Percentiles rank a stretch among this genome's conserved stretches.
These are phyloP conservation scores for Pythium grandisporangium DNA, from an alignment of 352 stramenopile genomes.

Conservation along the genomic window DNA sequence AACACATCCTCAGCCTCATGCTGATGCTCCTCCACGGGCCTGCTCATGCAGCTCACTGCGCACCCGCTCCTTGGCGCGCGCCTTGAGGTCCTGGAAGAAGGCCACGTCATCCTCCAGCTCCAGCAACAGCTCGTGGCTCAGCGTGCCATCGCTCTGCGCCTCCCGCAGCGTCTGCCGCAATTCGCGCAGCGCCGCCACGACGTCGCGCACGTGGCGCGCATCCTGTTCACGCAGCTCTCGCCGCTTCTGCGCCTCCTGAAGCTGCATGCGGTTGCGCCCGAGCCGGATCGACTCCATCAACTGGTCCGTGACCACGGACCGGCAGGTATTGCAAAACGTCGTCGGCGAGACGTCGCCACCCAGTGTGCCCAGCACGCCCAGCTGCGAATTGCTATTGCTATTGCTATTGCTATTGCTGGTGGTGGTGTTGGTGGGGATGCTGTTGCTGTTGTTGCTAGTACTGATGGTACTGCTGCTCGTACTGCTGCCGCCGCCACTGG, in stretches of 20 bases:
- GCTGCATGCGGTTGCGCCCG: constrained; percentile 57
- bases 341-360: too few relatives aligned
- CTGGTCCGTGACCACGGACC: constrained; percentile 57
- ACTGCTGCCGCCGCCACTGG: too few relatives aligned
- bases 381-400: too few relatives aligned
- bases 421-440: too few relatives aligned
- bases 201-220: constrained; percentile 52
- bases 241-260: constrained; percentile 37
- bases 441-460: too few relatives aligned
- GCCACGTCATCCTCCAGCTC: constrained; percentile 65
- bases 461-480: too few relatives aligned
- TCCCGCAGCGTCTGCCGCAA: constrained; percentile 45
- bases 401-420: too few relatives aligned
- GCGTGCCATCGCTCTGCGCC: constrained; percentile 27
- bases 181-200: constrained; percentile 33
- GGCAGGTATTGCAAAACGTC: constrained; percentile 53
- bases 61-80: constrained; percentile 63
- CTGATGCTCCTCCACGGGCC: constrained; percentile 13
- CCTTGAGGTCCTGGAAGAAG: constrained; percentile 62
- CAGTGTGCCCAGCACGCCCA: too few relatives aligned
- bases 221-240: constrained; percentile 57
- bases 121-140: constrained; percentile 41
- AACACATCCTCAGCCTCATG: too few relatives aligned
- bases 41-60: constrained; percentile 42
- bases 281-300: constrained; percentile 72